These are phyloP conservation scores for Xylaria palmicola DNA, from an alignment of 495 filamentous ascomycete species.

Conservation along the genomic window DNA sequence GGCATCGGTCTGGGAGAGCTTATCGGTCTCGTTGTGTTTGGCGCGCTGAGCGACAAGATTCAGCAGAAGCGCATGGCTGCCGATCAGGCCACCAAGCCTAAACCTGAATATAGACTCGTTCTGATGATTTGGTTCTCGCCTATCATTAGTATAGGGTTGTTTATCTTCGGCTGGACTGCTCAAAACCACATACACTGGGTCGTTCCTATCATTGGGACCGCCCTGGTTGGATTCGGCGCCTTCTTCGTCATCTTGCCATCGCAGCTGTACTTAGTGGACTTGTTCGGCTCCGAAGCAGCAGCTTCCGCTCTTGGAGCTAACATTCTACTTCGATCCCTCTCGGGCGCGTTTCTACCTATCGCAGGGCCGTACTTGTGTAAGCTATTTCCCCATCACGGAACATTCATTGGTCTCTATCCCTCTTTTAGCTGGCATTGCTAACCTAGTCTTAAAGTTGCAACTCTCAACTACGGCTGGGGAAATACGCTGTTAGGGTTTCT, in stretches of 20 bases:
- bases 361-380: conserved; percentile 40
- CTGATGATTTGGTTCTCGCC: conserved; percentile 48
- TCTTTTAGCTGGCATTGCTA: background rate
- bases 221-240: conserved; percentile 44
- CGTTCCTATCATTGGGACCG: conserved; percentile 47
- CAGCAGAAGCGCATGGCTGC: conserved; percentile 19
- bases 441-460: conserved; percentile 11
- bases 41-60: conserved; percentile 22
- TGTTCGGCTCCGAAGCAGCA: conserved; percentile 58
- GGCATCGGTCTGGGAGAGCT: conserved; percentile 41
- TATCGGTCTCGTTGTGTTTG: conserved; percentile 31
- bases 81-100: conserved; percentile 16
- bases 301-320: conserved; percentile 50
- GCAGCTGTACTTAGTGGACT: conserved; percentile 59
- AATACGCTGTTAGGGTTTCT: conserved; percentile 43
- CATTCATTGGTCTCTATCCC: background rate
- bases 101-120: conserved; percentile 53
- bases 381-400: background rate
- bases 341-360: conserved; percentile 55
- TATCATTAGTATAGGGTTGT: conserved; percentile 47
- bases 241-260: conserved; percentile 48
- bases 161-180: conserved; percentile 51
- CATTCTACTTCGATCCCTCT: conserved; percentile 50
- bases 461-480: conserved; percentile 49
- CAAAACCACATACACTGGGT: conserved; percentile 41